Conservation (phyloP, 83 land plant species). For the Thuja plicata region DNA sequence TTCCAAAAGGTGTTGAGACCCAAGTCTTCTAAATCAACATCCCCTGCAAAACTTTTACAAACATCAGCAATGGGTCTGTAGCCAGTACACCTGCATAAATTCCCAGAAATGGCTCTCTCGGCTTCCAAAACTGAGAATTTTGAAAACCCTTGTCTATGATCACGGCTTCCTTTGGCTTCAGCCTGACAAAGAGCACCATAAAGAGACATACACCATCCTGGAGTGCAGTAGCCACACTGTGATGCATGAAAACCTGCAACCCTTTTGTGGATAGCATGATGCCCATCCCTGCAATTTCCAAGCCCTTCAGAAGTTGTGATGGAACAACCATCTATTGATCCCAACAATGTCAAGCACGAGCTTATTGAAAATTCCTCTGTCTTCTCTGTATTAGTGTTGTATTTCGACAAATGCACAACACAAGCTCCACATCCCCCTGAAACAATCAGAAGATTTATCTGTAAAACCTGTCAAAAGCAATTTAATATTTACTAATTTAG, state of each 20-base stretch:
- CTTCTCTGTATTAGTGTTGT: constrained; percentile 15
- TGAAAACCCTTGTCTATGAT: constrained; percentile 43
- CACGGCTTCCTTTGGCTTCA: constrained; percentile 34
- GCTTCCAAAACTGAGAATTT: constrained; percentile 56
- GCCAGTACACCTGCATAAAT: constrained; percentile 92
- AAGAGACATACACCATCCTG: constrained; percentile 82
- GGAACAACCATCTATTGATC: constrained; percentile 41
- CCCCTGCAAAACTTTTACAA: constrained; percentile 82
- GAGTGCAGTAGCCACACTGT: constrained; percentile 58
- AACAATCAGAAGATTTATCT: background rate
- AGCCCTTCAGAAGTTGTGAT: constrained; percentile 51
- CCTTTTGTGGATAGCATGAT: constrained; percentile 20
- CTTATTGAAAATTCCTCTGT: constrained; percentile 27
- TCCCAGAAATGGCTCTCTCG: constrained; percentile 74
- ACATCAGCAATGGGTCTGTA: constrained; percentile 85
- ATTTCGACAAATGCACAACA: constrained; percentile 30
- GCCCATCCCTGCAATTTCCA: constrained; percentile 23
- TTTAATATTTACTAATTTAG: too few relatives aligned
- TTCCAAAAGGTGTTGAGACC: constrained; percentile 74
- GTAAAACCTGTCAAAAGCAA: too few relatives aligned
- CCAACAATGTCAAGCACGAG: constrained; percentile 38
- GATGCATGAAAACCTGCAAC: constrained; percentile 38
- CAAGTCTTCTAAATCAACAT: constrained; percentile 90
- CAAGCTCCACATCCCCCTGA: constrained; percentile 54
- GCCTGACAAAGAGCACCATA: constrained; percentile 58